phyloP scores from a whole-genome alignment of 1,139 yeast species.

The Geotrichum restrictum region DNA sequence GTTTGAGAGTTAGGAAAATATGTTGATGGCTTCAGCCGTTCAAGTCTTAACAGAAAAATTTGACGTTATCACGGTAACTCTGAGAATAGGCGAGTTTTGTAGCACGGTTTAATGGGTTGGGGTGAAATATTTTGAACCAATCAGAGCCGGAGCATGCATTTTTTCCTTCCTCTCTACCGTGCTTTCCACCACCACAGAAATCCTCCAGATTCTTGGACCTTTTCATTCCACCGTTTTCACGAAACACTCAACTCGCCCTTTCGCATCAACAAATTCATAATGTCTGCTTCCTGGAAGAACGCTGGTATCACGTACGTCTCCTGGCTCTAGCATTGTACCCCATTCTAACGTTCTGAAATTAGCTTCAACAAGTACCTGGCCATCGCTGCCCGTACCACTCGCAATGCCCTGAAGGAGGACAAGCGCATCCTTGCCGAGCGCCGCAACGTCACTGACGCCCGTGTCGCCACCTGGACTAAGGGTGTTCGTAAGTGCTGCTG shows the following conservation, averaged over 20 bases:
- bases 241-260: constrained; percentile 1
- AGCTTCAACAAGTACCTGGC: constrained; percentile 86
- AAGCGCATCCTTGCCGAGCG: constrained; percentile 68
- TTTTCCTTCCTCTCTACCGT: neutral
- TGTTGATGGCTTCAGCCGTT: neutral
- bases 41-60: neutral
- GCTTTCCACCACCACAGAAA: neutral
- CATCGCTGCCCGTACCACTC: constrained; percentile 83
- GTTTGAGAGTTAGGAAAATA: neutral
- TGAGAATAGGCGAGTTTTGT: neutral
- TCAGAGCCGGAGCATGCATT: neutral
- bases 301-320: constrained; percentile 36
- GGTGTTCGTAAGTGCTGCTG: constrained; percentile 48
- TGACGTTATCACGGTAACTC: constrained; percentile 1
- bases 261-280: constrained; percentile 10
- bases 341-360: constrained; percentile 6
- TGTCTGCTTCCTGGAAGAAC: constrained; percentile 32
- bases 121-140: constrained; percentile 5
- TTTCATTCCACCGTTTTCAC: constrained; percentile 3
- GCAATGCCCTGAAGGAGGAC: constrained; percentile 87
- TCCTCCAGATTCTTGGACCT: neutral
- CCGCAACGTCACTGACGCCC: constrained; percentile 74
- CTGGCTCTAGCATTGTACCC: neutral
- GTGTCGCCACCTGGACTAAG: constrained; percentile 65
- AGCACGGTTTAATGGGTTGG: constrained; percentile 5